A percentile compares a stretch with the other conserved stretches of the same genome.
Evolutionary conservation across 495 filamentous ascomycete genomes (phyloP).

Genomic region (Trichocladium antarcticum): DNA sequence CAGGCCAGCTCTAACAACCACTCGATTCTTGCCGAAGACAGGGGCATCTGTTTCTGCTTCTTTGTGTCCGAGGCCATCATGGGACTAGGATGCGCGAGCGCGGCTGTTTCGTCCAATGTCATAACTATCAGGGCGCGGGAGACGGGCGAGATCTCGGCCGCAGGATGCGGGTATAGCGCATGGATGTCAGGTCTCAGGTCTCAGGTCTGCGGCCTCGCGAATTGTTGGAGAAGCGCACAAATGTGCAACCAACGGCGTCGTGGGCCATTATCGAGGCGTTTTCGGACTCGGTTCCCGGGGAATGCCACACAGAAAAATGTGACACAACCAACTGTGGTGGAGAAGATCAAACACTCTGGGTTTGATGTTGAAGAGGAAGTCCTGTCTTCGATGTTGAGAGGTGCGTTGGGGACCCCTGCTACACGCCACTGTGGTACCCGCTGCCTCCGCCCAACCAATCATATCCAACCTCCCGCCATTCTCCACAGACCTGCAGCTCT

Average conservation of each 20-base stretch:
- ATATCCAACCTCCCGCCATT: background rate
- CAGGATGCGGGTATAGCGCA: background rate
- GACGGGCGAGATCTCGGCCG: background rate
- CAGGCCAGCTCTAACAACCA: slow-evolving; percentile 4
- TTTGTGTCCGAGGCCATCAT: background rate
- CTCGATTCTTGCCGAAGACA: too few species aligned
- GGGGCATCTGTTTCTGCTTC: too few species aligned
- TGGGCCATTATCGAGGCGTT: background rate
- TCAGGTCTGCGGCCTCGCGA: too few species aligned
- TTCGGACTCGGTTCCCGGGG: background rate
- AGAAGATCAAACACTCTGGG: slow-evolving; percentile 23
- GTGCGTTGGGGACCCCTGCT: too few species aligned
- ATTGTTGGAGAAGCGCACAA: background rate
- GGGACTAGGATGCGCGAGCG: background rate
- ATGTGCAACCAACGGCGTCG: background rate
- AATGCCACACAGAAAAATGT: slow-evolving; percentile 4
- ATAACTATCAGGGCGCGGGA: background rate
- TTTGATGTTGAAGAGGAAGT: background rate
- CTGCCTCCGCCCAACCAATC: slow-evolving; percentile 13
- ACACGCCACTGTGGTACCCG: background rate
- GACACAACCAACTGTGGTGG: slow-evolving; percentile 7
- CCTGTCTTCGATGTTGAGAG: background rate
- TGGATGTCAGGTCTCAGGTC: background rate
- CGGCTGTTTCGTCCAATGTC: background rate
- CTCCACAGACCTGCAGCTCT: slow-evolving; percentile 16